Conservation (phyloP, 768 basidiomycete genomes). For the Pleurotus platypus region DNA sequence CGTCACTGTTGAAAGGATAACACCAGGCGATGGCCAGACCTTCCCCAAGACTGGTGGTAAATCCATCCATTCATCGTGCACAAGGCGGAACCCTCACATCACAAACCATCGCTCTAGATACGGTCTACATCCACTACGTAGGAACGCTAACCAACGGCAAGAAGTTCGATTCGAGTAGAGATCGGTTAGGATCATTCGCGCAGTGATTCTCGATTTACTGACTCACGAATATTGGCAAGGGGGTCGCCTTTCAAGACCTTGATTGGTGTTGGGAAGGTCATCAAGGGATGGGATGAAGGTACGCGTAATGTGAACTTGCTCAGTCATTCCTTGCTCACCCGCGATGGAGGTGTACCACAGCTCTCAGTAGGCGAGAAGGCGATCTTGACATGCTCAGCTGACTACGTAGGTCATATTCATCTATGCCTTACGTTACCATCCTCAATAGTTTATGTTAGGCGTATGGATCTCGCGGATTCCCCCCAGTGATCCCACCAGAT, state of each 20-base stretch:
- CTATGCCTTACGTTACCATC: constrained; percentile 5
- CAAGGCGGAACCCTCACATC: constrained; percentile 10
- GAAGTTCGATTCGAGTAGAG: constrained; percentile 72
- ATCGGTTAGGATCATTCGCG: constrained; percentile 47
- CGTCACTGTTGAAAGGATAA: constrained; percentile 57
- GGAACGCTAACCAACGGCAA: constrained; percentile 63
- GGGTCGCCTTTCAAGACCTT: constrained; percentile 56
- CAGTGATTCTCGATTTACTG: constrained; percentile 7
- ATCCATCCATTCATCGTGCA: constrained; percentile 22
- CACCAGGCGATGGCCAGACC: constrained; percentile 53
- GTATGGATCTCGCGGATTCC: constrained; percentile 72
- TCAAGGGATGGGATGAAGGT: constrained; percentile 91
- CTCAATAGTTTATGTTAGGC: constrained; percentile 36
- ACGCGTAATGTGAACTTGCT: constrained; percentile 16
- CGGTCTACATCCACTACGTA: constrained; percentile 72
- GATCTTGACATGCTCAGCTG: constrained; percentile 56
- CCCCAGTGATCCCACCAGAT: constrained; percentile 75
- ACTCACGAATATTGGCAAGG: constrained; percentile 29
- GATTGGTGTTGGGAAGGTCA: constrained; percentile 79
- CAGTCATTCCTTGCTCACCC: constrained; percentile 5
- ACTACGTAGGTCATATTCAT: constrained; percentile 54
- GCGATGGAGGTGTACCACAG: constrained; percentile 61
- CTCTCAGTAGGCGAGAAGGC: constrained; percentile 78
- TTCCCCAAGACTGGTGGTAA: constrained; percentile 71
- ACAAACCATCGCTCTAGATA: constrained; percentile 41